Evolutionary conservation across 805 yeast genomes (phyloP), one percentile per base, ranked within the genome.

Genomic region (Metschnikowia gruessii): DNA sequence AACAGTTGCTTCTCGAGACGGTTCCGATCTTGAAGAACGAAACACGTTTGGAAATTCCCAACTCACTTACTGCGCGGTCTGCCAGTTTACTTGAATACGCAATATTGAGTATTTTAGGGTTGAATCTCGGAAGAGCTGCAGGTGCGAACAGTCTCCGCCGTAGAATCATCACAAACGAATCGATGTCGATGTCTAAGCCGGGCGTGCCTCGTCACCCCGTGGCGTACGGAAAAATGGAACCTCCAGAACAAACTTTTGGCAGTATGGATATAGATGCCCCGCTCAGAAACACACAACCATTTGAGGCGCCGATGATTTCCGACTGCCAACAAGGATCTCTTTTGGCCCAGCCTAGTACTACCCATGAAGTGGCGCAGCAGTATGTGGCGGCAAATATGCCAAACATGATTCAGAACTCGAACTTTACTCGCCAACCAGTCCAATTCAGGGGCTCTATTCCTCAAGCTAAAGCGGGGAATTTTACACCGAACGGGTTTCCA

Each of bases 31-130:
- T 85, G 47, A 78, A 71, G 53, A 55, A 61, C 12, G 86, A 82
- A 55, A 75, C 80, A 38, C 66, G 64, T 17, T 65, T 74, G 38
- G 81, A 77, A 16, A 63, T 81, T 21, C 81, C 88, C 1, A 74
- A 82, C 33, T 37, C 52, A 3, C 61, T 85, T 21, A 79, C 87
- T 8, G 69, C 70, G 52, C 78, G 77, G 50, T 79, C 87, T 38
- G 69, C 80, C 36, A 75, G 71, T 42, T 65, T 81, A 24, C 57
- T 83, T 29, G 91, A 85, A 56, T 65, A 70, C 56, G 77, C 90
- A 0, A 69, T 84, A 13, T 78, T 82, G 41, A 69, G 82, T 37
- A 77, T 85, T n/a, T 58, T 85, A 42, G 77, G 83, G n/a, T 69
- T 84, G 8, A 76, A 74, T 30, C 49, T 60, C 33, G 60, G 53